These are phyloP conservation scores for Tricharina praecox DNA, from an alignment of 495 filamentous ascomycete species.

Conservation along the genomic window DNA sequence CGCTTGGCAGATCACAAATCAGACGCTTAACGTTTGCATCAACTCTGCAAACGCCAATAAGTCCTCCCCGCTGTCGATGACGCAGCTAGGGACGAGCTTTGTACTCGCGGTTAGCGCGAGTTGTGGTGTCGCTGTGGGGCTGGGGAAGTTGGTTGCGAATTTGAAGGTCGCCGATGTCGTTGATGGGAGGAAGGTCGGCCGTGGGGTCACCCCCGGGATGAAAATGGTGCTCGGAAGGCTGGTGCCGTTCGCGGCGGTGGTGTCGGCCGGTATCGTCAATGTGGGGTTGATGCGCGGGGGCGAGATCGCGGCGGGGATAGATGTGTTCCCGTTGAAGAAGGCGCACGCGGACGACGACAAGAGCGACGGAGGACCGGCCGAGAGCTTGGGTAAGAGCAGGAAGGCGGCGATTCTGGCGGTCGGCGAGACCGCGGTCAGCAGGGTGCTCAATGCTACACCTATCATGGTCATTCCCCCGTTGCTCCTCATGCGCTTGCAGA, in stretches of 20 bases:
- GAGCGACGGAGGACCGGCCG: constrained; percentile 33
- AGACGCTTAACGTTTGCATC: constrained; percentile 94
- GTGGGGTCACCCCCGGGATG: constrained; percentile 49
- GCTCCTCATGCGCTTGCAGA: constrained; percentile 65
- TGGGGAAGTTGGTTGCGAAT: constrained; percentile 76
- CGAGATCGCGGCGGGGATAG: constrained; percentile 83
- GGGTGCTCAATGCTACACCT: constrained; percentile 82
- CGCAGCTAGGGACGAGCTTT: constrained; percentile 75
- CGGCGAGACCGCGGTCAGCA: constrained; percentile 70
- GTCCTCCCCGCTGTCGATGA: constrained; percentile 62
- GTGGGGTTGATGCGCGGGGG: constrained; percentile 95
- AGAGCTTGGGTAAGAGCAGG: constrained; percentile 52
- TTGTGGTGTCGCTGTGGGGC: constrained; percentile 82
- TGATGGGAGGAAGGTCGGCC: neutral
- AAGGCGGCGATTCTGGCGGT: constrained; percentile 79
- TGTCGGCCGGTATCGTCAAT: constrained; percentile 75
- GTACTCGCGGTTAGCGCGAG: constrained; percentile 78
- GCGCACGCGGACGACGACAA: constrained; percentile 2
- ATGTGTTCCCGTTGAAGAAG: constrained; percentile 67
- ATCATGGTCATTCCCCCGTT: constrained; percentile 93
- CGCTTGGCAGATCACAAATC: constrained; percentile 89
- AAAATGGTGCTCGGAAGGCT: constrained; percentile 59
- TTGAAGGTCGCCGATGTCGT: constrained; percentile 34
- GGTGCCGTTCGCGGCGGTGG: constrained; percentile 89
- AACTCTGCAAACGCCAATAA: constrained; percentile 97